These are phyloP conservation scores for Pichia sp. DNA, from an alignment of 1,139 yeast species.

Conservation along the genomic window DNA sequence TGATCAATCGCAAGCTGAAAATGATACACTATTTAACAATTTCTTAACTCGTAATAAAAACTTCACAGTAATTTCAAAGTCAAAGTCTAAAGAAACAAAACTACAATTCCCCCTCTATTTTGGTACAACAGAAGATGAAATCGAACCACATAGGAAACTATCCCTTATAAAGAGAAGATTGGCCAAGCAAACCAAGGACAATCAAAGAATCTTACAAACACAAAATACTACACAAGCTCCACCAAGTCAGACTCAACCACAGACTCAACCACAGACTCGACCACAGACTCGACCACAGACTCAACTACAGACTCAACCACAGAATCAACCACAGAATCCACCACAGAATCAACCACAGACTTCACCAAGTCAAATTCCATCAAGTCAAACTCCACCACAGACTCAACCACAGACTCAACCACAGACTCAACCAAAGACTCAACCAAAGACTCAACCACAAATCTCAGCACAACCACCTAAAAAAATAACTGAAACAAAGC, in stretches of 20 bases:
- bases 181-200: slow-evolving; percentile 6
- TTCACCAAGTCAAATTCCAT: no score
- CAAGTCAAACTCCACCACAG: no score
- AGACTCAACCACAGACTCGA: not conserved
- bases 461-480: not conserved
- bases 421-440: not conserved
- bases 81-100: slow-evolving; percentile 11
- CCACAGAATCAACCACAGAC: not conserved
- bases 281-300: not conserved
- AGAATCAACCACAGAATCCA: not conserved
- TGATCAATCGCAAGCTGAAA: slow-evolving; percentile 16
- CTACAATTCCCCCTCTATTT: slow-evolving; percentile 26
- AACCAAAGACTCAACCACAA: not conserved
- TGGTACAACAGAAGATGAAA: slow-evolving; percentile 28
- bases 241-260: not conserved
- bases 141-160: slow-evolving; percentile 19
- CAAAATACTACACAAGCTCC: no score
- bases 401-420: not conserved
- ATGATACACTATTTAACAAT: slow-evolving; percentile 14
- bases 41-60: slow-evolving; percentile 17
- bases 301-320: not conserved
- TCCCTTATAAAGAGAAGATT: slow-evolving; percentile 21
- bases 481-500: not conserved
- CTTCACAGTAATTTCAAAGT: slow-evolving; percentile 14
- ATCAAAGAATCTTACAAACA: not conserved